A percentile compares a stretch with the other conserved stretches of the same genome.
phyloP scores from a whole-genome alignment of 805 yeast genomes.

The Saccharomycopsis selenospora region DNA sequence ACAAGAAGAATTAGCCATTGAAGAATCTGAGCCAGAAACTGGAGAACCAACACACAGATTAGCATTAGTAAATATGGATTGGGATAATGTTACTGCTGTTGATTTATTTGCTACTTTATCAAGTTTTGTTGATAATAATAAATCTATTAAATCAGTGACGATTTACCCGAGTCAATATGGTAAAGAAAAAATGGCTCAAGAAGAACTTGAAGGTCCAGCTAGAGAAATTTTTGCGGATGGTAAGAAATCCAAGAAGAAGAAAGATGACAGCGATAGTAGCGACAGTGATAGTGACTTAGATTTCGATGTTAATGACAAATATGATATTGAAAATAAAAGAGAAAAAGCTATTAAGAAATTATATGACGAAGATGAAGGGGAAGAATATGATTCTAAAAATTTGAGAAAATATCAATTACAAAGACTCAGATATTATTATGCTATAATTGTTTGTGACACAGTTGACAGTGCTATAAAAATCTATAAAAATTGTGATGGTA shows the following conservation, averaged over 20 bases:
- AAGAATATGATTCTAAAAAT: conserved; percentile 77
- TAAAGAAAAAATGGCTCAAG: conserved; percentile 81
- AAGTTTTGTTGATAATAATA: conserved; percentile 62
- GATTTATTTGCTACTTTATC: conserved; percentile 86
- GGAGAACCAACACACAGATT: conserved; percentile 78
- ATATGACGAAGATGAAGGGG: conserved; percentile 72
- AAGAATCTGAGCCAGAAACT: conserved; percentile 59
- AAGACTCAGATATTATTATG: conserved; percentile 87
- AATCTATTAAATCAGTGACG: conserved; percentile 51
- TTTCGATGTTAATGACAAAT: conserved; percentile 21
- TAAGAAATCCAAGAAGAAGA: conserved; percentile 31
- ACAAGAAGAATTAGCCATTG: conserved; percentile 48
- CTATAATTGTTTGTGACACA: conserved; percentile 77
- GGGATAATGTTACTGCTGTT: conserved; percentile 88
- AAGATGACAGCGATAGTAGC: conserved; percentile 33
- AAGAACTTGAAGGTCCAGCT: conserved; percentile 90
- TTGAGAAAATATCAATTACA: conserved; percentile 88
- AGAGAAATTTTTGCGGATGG: conserved; percentile 61
- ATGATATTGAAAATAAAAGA: conserved; percentile 26
- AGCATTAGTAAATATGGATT: conserved; percentile 93
- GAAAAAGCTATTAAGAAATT: conserved; percentile 63
- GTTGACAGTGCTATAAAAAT: conserved; percentile 64
- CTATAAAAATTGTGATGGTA: conserved; percentile 84
- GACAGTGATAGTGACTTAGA: conserved; percentile 37
- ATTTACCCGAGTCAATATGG: conserved; percentile 91